phyloP scores from a whole-genome alignment of 192 early-diverging fungal species.

The Coemansia sp. region DNA sequence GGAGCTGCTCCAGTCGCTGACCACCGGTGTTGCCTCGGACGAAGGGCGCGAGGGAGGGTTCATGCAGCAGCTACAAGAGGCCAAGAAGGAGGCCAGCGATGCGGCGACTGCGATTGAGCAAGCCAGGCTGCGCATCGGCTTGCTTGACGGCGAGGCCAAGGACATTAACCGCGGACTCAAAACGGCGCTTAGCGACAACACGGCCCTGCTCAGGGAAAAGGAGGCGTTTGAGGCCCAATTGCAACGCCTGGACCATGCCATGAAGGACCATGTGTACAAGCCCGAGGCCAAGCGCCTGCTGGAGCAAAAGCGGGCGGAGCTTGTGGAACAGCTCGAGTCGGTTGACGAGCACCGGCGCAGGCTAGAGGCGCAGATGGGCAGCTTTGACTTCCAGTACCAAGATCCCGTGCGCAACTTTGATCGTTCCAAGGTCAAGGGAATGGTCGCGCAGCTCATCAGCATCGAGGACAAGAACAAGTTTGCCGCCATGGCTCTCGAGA shows the following conservation, averaged over 20 bases:
- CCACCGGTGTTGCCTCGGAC: constrained; percentile 85
- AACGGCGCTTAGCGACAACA: constrained; percentile 67
- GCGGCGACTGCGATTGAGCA: constrained; percentile 75
- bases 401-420: constrained; percentile 88
- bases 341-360: constrained; percentile 40
- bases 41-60: constrained; percentile 95
- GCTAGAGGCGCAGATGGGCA: constrained; percentile 55
- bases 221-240: constrained; percentile 22
- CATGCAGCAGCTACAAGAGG: constrained; percentile 89
- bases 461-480: constrained; percentile 67
- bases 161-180: constrained; percentile 65
- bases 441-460: constrained; percentile 85
- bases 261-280: constrained; percentile 28
- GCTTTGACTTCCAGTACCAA: constrained; percentile 75
- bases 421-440: constrained; percentile 81
- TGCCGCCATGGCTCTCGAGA: constrained; percentile 80
- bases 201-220: constrained; percentile 54
- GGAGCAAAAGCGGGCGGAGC: constrained; percentile 34
- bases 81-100: constrained; percentile 61
- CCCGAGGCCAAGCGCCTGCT: constrained; percentile 35
- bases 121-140: constrained; percentile 71
- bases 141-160: constrained; percentile 69
- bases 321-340: constrained; percentile 31
- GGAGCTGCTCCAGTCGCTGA: constrained; percentile 87
- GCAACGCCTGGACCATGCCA: constrained; percentile 7